Evolutionary conservation across 306 rosid genomes (phyloP).

Genomic region (Dryas octopetala): DNA sequence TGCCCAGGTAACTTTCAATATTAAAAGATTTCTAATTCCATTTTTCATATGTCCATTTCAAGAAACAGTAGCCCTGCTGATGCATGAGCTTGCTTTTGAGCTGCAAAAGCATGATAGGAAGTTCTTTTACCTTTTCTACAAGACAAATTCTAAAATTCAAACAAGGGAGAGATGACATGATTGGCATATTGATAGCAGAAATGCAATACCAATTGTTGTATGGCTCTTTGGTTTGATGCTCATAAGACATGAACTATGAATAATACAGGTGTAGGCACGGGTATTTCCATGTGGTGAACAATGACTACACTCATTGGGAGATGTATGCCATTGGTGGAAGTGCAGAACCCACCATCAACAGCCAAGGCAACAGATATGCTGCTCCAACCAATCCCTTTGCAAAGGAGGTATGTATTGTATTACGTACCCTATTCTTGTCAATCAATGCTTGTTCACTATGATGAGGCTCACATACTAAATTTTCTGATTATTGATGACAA

Average conservation of each 20-base stretch:
- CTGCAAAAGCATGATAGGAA: no score
- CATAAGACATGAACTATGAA: constrained; percentile 9
- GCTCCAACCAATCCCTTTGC: constrained; percentile 87
- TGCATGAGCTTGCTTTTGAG: no score
- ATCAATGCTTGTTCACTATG: constrained; percentile 12
- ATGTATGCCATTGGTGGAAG: constrained; percentile 99
- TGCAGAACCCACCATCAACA: constrained; percentile 90
- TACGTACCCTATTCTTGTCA: constrained; percentile 3
- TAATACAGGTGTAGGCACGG: constrained; percentile 92
- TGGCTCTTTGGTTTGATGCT: background rate
- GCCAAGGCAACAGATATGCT: constrained; percentile 96
- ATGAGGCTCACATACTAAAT: constrained; percentile 7
- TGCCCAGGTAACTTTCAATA: constrained; percentile 75
- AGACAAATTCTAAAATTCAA: no score
- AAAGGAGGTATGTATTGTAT: constrained; percentile 65
- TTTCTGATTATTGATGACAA: constrained; percentile 10
- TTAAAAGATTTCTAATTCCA: constrained; percentile 13
- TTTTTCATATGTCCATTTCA: constrained; percentile 4
- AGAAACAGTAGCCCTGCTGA: background rate
- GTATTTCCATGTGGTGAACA: constrained; percentile 98
- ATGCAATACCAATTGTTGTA: background rate
- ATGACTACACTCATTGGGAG: constrained; percentile 99
- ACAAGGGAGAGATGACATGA: no score
- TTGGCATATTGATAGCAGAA: constrained; percentile 10
- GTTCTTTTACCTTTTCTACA: no score